Evolutionary conservation across 2,329 filamentous ascomycete species (phyloP).

Genomic region (Grosmannia penicillata): DNA sequence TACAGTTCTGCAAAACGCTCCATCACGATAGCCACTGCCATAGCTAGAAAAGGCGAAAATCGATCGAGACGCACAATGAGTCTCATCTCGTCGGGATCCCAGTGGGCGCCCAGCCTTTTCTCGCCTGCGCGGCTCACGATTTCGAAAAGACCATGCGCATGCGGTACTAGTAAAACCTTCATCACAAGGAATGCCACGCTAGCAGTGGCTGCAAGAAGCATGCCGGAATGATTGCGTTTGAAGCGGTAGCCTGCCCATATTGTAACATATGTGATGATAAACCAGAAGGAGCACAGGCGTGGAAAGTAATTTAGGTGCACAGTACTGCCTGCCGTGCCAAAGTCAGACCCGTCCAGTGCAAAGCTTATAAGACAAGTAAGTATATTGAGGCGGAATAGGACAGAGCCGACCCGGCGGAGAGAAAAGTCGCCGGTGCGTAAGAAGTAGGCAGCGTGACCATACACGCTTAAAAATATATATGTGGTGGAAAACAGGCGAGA

Average conservation of each 20-base stretch:
- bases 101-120: too few species aligned
- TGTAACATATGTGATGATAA: conserved; percentile 38
- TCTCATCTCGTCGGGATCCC: too few species aligned
- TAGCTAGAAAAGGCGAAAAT: too few species aligned
- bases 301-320: conserved; percentile 37
- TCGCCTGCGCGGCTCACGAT: too few species aligned
- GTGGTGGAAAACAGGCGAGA: conserved; percentile 37
- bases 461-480: conserved; percentile 49
- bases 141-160: too few species aligned
- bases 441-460: conserved; percentile 46
- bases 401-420: conserved; percentile 30
- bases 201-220: conserved; percentile 1
- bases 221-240: conserved; percentile 24
- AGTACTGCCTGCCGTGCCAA: conserved; percentile 33
- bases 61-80: too few species aligned
- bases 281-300: conserved; percentile 46
- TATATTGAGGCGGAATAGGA: conserved; percentile 43
- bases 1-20: too few species aligned
- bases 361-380: conserved; percentile 37
- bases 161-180: too few species aligned
- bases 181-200: too few species aligned
- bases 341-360: conserved; percentile 24
- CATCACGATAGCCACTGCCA: too few species aligned
- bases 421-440: conserved; percentile 42
- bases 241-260: conserved; percentile 24